These are phyloP conservation scores for Alliaria petiolata DNA, from an alignment of 345 rosid genomes.

Conservation along the genomic window DNA sequence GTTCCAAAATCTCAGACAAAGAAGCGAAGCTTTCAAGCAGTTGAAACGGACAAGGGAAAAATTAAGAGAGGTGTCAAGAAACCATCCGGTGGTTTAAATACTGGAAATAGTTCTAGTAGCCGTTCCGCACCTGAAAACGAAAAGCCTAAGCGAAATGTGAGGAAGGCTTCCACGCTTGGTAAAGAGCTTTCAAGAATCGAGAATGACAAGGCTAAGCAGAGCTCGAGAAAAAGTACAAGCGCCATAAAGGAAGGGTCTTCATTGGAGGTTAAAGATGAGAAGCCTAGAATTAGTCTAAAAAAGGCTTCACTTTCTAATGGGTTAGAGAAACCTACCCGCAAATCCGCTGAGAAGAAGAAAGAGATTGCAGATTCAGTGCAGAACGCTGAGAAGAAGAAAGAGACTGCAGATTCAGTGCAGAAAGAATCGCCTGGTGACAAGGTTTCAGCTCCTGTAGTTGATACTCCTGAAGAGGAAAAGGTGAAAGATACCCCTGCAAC, in stretches of 20 bases:
- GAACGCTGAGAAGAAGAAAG: conserved; percentile 36
- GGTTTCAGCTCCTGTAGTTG: conserved; percentile 23
- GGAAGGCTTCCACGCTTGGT: conserved; percentile 46
- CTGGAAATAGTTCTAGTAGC: conserved; percentile 38
- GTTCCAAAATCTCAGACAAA: conserved; percentile 34
- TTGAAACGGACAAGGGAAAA: conserved; percentile 38
- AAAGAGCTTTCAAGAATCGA: conserved; percentile 45
- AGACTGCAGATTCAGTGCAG: conserved; percentile 28
- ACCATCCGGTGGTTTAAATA: conserved; percentile 29
- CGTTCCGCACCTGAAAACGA: conserved; percentile 37
- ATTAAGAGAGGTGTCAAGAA: conserved; percentile 48
- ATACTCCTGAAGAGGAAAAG: conserved; percentile 32
- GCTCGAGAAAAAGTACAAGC: conserved; percentile 42
- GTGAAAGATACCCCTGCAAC: conserved; percentile 17
- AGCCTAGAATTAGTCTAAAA: conserved; percentile 37
- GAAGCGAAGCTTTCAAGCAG: conserved; percentile 33
- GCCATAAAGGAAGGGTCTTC: conserved; percentile 42
- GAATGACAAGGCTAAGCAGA: conserved; percentile 49
- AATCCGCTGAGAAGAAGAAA: conserved; percentile 38
- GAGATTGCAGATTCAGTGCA: conserved; percentile 23
- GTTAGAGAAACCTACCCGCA: conserved; percentile 29
- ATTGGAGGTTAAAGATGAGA: conserved; percentile 42
- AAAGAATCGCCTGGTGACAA: conserved; percentile 29
- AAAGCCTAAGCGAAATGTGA: conserved; percentile 45
- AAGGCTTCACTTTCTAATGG: conserved; percentile 39